A percentile compares a stretch with the other conserved stretches of the same genome.
These are phyloP conservation scores for Turritis glabra DNA, from an alignment of 345 rosid genomes.

Conservation along the genomic window DNA sequence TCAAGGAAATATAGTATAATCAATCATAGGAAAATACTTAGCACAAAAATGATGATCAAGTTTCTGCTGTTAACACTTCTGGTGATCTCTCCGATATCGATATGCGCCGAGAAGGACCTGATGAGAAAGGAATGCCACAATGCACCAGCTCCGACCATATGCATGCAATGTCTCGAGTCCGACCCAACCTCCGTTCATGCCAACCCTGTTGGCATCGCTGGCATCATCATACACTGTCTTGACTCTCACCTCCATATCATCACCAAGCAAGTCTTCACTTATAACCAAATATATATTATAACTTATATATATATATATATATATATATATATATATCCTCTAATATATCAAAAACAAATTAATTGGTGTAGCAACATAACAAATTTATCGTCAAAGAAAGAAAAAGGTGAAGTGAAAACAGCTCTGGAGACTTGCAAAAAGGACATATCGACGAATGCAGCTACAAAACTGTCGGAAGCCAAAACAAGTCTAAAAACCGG, in stretches of 20 bases:
- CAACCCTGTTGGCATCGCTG: conserved; percentile 10
- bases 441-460: background rate
- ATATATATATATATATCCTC: background rate
- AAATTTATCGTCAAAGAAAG: background rate
- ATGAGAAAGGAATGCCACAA: conserved; percentile 28
- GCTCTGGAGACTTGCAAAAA: background rate
- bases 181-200: conserved; percentile 7
- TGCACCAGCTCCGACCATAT: conserved; percentile 4
- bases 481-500: background rate
- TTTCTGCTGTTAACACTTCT: background rate
- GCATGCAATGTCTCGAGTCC: conserved; percentile 35
- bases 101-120: background rate
- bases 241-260: conserved; percentile 15
- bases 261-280: conserved; percentile 21
- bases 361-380: background rate
- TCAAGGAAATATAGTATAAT: background rate
- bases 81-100: background rate
- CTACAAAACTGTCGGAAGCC: background rate
- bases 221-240: conserved; percentile 19
- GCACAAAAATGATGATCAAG: conserved; percentile 2
- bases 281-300: background rate
- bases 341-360: background rate
- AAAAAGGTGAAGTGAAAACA: background rate
- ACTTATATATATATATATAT: too few relatives aligned
- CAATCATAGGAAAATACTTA: background rate